phyloP scores from a whole-genome alignment of 2,329 filamentous ascomycete genomes.

The Cercospora sojina region DNA sequence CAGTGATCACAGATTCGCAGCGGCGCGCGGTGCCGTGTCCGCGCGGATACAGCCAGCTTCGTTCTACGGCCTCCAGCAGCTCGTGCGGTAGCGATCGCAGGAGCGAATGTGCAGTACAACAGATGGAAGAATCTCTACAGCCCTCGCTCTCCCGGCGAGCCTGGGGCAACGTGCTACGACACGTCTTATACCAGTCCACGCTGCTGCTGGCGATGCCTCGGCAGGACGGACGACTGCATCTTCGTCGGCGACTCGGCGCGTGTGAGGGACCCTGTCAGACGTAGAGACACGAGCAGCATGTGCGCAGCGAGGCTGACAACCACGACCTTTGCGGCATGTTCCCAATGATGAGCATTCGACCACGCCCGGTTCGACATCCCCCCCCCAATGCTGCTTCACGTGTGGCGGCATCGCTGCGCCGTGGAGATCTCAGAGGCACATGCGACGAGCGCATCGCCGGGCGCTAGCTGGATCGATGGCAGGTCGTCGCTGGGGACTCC shows the following conservation, averaged over 20 bases:
- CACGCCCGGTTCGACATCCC: too few relatives aligned
- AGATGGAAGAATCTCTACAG: background rate
- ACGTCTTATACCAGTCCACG: background rate
- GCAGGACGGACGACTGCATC: background rate
- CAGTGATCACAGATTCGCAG: background rate
- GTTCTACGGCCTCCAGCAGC: background rate
- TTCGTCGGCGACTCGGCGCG: background rate
- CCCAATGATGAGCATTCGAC: too few relatives aligned
- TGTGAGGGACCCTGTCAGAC: background rate
- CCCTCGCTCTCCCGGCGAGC: background rate
- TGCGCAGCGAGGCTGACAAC: background rate
- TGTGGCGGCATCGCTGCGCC: background rate
- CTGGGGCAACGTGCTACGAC: background rate
- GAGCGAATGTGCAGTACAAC: background rate
- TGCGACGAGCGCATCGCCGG: background rate
- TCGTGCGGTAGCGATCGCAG: background rate
- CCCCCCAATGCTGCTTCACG: background rate
- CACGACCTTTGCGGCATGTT: background rate
- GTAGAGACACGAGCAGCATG: background rate
- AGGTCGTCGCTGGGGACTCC: background rate
- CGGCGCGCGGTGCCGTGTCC: background rate
- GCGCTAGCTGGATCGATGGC: conserved; percentile 2
- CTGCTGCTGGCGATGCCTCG: background rate
- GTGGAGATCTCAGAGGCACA: background rate
- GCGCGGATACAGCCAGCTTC: background rate